Conservation (phyloP, 139 green algal species). For the Chlamydomonas incerta region DNA sequence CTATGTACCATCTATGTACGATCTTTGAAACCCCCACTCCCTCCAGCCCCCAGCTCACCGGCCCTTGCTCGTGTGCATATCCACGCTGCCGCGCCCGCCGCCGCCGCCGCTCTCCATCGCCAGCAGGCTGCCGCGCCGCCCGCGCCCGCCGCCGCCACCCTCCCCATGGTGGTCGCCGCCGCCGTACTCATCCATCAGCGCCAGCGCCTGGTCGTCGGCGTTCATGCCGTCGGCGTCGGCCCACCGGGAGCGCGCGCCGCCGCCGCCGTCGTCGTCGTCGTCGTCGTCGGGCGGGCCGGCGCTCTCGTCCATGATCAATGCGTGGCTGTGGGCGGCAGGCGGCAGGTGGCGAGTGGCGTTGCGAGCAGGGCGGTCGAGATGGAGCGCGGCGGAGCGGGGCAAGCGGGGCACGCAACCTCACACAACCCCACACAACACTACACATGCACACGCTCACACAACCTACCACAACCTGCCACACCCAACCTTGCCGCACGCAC, state of each 20-base stretch:
- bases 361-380: too few relatives aligned
- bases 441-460: too few relatives aligned
- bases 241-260: neutral
- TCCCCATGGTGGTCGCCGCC: conserved; percentile 6
- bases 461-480: neutral
- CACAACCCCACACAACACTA: too few relatives aligned
- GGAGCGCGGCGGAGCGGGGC: too few relatives aligned
- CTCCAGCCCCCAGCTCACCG: too few relatives aligned
- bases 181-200: neutral
- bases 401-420: too few relatives aligned
- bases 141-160: neutral
- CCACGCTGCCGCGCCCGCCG: neutral
- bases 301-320: conserved; percentile 10
- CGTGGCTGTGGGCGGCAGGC: neutral
- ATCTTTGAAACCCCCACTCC: too few relatives aligned
- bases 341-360: too few relatives aligned
- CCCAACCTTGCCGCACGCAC: neutral
- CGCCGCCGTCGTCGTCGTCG: neutral
- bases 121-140: neutral
- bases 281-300: neutral
- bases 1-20: too few relatives aligned
- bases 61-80: too few relatives aligned
- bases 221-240: conserved; percentile 15
- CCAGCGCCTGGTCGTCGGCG: neutral
- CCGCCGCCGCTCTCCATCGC: neutral